phyloP scores from a whole-genome alignment of 2,329 filamentous ascomycete species.

The Penicillium sp. region DNA sequence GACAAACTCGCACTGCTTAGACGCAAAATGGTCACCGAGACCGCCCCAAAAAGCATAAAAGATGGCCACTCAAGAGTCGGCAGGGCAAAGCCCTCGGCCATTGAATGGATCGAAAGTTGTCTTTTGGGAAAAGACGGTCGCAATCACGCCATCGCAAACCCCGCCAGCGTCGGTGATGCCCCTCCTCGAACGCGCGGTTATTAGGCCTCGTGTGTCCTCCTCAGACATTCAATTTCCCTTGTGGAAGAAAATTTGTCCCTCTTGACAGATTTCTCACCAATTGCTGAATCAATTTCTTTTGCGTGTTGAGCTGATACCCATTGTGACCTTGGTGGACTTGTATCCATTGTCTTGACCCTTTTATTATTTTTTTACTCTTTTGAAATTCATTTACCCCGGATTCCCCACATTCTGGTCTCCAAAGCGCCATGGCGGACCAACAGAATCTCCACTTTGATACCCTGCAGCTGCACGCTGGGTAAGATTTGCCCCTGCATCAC shows the following conservation, averaged over 20 bases:
- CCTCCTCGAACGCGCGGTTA: neutral
- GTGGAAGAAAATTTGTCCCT: no score
- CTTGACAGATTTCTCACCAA: no score
- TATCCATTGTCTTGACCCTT: no score
- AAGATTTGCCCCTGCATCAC: conserved; percentile 26
- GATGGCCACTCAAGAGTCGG: no score
- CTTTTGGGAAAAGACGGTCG: neutral
- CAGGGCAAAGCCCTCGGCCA: neutral
- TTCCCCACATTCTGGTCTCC: conserved; percentile 4
- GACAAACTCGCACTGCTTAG: no score
- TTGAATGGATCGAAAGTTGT: neutral
- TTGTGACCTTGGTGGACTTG: no score
- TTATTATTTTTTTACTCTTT: no score
- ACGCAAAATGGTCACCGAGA: no score
- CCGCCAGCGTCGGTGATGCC: neutral
- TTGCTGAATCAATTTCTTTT: no score
- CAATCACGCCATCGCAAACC: conserved; percentile 7
- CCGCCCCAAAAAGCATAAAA: no score
- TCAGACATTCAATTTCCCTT: neutral
- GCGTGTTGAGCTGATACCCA: no score
- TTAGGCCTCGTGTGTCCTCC: neutral
- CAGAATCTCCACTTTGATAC: conserved; percentile 64
- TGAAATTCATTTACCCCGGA: neutral
- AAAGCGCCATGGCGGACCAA: conserved; percentile 29
- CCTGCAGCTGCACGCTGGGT: conserved; percentile 80